These are phyloP conservation scores for Symbiodinium natans DNA, from an alignment of 73 alveolate species.

Conservation along the genomic window DNA sequence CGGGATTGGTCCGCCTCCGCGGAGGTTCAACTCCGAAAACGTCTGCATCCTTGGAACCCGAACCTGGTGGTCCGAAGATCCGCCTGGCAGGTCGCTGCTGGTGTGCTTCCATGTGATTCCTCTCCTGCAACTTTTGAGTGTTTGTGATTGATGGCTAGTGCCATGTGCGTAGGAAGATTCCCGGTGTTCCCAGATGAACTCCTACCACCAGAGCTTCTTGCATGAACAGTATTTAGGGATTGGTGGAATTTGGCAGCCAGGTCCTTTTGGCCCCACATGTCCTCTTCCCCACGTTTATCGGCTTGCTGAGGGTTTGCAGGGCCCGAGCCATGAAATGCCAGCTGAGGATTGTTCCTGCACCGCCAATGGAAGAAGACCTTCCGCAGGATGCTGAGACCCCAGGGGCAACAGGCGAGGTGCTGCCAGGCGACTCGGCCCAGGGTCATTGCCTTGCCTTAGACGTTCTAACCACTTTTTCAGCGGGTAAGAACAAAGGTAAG, in stretches of 20 bases:
- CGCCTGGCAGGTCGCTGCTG: neutral
- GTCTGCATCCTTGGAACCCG: neutral
- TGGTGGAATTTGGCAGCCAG: neutral
- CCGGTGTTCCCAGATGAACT: neutral
- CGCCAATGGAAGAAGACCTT: neutral
- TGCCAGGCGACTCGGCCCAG: no score
- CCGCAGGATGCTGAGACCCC: neutral
- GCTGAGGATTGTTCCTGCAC: neutral
- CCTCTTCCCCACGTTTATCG: no score
- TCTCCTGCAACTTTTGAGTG: neutral
- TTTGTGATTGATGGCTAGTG: neutral
- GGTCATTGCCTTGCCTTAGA: no score
- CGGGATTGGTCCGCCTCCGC: neutral
- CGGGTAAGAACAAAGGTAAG: no score
- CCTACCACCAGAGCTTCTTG: neutral
- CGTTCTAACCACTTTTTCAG: no score
- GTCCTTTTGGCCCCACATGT: no score
- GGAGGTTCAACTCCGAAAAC: neutral
- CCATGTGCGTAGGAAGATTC: neutral
- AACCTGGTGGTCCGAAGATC: neutral
- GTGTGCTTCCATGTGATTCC: neutral
- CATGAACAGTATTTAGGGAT: neutral
- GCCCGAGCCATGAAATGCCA: no score
- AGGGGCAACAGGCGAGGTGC: no score
- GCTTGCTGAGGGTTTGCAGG: no score